phyloP scores from a whole-genome alignment of 2,329 filamentous ascomycete genomes.

The Polytolypa hystricis region DNA sequence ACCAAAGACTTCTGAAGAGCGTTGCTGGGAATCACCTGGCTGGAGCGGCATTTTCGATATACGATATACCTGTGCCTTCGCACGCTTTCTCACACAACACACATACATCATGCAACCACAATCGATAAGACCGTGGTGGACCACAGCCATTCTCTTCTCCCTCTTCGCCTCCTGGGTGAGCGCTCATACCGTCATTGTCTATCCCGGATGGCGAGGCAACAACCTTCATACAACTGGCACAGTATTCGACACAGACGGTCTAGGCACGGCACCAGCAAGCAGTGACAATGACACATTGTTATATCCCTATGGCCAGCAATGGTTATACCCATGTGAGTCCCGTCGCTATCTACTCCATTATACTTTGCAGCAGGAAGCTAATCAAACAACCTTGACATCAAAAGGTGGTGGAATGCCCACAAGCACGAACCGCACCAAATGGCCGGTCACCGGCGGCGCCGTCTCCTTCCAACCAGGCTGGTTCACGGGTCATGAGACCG shows the following conservation, averaged over 20 bases:
- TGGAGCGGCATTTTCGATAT: constrained; percentile 6
- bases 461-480: constrained; percentile 85
- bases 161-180: constrained; percentile 29
- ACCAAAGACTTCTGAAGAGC: background rate
- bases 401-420: constrained; percentile 72
- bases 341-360: constrained; percentile 1
- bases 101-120: constrained; percentile 20
- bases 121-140: constrained; percentile 20
- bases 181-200: constrained; percentile 68
- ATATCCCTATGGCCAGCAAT: constrained; percentile 86
- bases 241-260: constrained; percentile 31
- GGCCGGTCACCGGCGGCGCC: constrained; percentile 82
- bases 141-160: constrained; percentile 21
- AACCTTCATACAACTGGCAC: constrained; percentile 68
- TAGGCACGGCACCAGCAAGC: constrained; percentile 36
- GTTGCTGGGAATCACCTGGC: background rate
- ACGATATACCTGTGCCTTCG: constrained; percentile 3
- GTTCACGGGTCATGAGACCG: constrained; percentile 79
- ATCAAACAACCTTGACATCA: no score
- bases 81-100: constrained; percentile 6
- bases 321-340: constrained; percentile 81
- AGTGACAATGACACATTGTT: constrained; percentile 34
- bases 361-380: no score
- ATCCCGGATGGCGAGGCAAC: constrained; percentile 79
- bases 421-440: constrained; percentile 76